Base-by-base conservation (phyloP, 108 stramenopile species). In the Ochromonas danica region DNA sequence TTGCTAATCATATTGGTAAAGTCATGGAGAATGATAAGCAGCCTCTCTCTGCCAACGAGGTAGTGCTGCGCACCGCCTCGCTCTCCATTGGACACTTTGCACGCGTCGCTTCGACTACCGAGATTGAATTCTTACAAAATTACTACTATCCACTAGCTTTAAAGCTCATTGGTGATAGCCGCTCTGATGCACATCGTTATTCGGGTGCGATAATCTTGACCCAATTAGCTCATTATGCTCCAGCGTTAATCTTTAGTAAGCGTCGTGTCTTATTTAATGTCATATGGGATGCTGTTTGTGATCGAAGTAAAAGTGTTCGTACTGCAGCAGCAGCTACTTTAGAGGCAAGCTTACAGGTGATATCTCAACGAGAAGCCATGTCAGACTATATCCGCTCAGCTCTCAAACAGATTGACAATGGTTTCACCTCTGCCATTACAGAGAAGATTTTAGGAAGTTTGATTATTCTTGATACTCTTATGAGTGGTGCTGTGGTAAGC, bases 321-420 rank as follows among this genome's bases (percentile, higher is more conserved):
- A 6, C 25, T 35, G 3, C 72, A 41, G 72, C 40, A 41, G 3
- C 72, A 10, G 72, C 6, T 6, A 10, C 40, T 14, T 60, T 75
- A 10, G 51, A 75, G 22, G 6, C 31, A 33, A 27, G 25, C 6
- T 33, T 75, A 35, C 45, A 57, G 25, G n/a, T 75, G 25, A 33
- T 75, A 10, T 75, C 72, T n/a, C 72, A 75, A 42, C 72, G 72
- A 35, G 72, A 75, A 41, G 3, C 31, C 51, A 75, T 60, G 72
- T 6, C 43, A 38, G 40, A 75, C 10, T 75, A 75, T 42, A 36
- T 75, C 51, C 3, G 36, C 3, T 27, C 25, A 28, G 72, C 72
- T 27, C 41, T 27, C 10, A 38, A 36, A 57, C 45, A 75, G 25
- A 75, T 60, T 42, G 72, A 75, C 3, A 27, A 27, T 41, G 72